A percentile compares a stretch with the other conserved stretches of the same genome.
Conservation (phyloP, 2,329 filamentous ascomycete species). For the Botrytis galanthina region DNA sequence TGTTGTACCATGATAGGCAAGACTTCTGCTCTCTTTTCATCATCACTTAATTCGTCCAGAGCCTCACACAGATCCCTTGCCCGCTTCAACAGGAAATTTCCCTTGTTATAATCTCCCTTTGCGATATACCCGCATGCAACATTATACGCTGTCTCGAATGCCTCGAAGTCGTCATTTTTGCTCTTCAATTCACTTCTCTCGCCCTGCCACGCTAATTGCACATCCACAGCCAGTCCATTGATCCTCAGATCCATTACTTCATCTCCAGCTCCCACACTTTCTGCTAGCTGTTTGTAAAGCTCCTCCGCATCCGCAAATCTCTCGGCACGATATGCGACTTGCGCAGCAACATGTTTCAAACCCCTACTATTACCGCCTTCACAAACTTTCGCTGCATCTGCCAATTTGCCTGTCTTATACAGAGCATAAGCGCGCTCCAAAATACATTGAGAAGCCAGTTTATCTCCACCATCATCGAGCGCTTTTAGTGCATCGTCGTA, state of each 20-base stretch:
- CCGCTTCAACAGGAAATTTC: constrained; percentile 64
- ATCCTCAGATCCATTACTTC: constrained; percentile 75
- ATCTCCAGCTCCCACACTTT: constrained; percentile 47
- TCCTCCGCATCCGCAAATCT: constrained; percentile 64
- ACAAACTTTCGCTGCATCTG: constrained; percentile 52
- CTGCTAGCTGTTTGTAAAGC: constrained; percentile 60
- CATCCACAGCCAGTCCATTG: constrained; percentile 69
- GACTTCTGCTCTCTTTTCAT: constrained; percentile 72
- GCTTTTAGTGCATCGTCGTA: constrained; percentile 73
- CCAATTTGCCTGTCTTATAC: constrained; percentile 72
- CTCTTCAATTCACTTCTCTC: constrained; percentile 36
- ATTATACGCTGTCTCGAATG: constrained; percentile 82
- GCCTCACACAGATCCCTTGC: constrained; percentile 70
- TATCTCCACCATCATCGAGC: constrained; percentile 61
- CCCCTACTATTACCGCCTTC: constrained; percentile 29
- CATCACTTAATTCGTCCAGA: constrained; percentile 68
- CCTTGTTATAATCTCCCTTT: constrained; percentile 62
- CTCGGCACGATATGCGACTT: constrained; percentile 72
- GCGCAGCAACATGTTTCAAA: constrained; percentile 55
- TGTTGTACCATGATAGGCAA: constrained; percentile 75
- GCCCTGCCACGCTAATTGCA: constrained; percentile 70
- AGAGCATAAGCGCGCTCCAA: constrained; percentile 79
- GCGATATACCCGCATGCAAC: constrained; percentile 72
- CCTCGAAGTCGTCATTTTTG: constrained; percentile 59
- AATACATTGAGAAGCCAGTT: constrained; percentile 57